phyloP scores from a whole-genome alignment of 768 basidiomycete species.

The Piloderma croceum region DNA sequence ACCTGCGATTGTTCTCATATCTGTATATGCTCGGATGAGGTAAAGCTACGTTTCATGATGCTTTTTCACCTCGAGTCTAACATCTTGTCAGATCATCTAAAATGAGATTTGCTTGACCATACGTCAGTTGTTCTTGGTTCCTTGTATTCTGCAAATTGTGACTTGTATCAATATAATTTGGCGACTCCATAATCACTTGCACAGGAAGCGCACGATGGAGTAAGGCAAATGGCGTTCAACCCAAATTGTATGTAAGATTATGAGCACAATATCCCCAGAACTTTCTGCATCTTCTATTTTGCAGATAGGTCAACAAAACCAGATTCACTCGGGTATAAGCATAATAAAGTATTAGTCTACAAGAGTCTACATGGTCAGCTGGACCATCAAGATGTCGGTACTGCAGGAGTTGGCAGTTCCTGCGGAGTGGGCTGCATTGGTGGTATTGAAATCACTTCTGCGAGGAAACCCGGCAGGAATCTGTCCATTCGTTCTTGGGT shows the following conservation, averaged over 20 bases:
- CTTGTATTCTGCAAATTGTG: slow-evolving; percentile 2
- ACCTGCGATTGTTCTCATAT: slow-evolving; percentile 41
- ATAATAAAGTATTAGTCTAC: too few relatives aligned
- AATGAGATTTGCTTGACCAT: slow-evolving; percentile 49
- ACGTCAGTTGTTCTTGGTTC: not conserved
- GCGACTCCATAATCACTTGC: too few relatives aligned
- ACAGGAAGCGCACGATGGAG: too few relatives aligned
- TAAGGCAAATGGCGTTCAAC: too few relatives aligned
- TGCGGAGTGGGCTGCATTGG: too few relatives aligned
- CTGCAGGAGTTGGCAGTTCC: not conserved
- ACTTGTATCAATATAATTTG: too few relatives aligned
- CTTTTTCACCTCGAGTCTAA: not conserved
- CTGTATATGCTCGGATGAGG: slow-evolving; percentile 49
- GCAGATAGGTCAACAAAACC: not conserved
- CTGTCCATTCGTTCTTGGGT: slow-evolving; percentile 85
- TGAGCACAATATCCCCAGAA: too few relatives aligned
- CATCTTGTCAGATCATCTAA: slow-evolving; percentile 59
- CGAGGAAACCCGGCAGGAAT: slow-evolving; percentile 87
- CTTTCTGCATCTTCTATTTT: slow-evolving; percentile 1
- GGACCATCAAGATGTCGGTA: too few relatives aligned
- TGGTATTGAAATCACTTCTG: slow-evolving; percentile 54
- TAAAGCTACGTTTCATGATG: slow-evolving; percentile 21
- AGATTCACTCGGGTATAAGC: too few relatives aligned
- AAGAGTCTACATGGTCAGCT: too few relatives aligned
- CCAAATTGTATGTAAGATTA: not conserved